These are phyloP conservation scores for Pythium aquatile DNA, from an alignment of 352 stramenopile genomes.

Conservation along the genomic window DNA sequence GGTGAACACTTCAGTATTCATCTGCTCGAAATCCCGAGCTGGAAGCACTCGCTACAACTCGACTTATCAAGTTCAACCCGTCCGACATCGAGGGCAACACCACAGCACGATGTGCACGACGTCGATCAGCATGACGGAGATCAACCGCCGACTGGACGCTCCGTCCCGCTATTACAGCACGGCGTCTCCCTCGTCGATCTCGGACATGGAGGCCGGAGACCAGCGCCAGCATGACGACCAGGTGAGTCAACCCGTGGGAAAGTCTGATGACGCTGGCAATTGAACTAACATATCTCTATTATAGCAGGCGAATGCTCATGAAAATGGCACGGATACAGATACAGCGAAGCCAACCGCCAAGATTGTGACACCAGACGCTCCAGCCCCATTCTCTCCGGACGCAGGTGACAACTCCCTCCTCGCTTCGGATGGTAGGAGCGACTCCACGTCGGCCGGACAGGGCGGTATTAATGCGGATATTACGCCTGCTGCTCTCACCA, in stretches of 20 bases:
- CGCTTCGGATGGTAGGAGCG: constrained; percentile 36
- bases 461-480: constrained; percentile 77
- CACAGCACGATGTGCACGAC: constrained; percentile 30
- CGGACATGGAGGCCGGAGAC: constrained; percentile 46
- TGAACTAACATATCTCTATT: neutral
- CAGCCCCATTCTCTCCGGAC: constrained; percentile 1
- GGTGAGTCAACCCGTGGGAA: neutral
- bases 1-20: neutral
- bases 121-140: constrained; percentile 26
- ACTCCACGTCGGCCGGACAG: constrained; percentile 28
- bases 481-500: constrained; percentile 48
- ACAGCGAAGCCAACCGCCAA: neutral
- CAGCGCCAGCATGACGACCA: neutral
- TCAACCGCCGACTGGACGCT: constrained; percentile 36
- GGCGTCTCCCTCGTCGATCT: constrained; percentile 62
- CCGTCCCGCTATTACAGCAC: constrained; percentile 31
- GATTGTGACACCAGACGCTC: neutral
- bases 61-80: neutral
- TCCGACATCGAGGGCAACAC: neutral
- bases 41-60: neutral
- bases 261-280: neutral
- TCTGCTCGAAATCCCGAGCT: neutral
- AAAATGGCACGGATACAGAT: neutral
- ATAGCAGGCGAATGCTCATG: neutral
- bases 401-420: constrained; percentile 39